Evolutionary conservation across 768 basidiomycete genomes (phyloP).

Genomic region (Hypsizygus marmoreus): DNA sequence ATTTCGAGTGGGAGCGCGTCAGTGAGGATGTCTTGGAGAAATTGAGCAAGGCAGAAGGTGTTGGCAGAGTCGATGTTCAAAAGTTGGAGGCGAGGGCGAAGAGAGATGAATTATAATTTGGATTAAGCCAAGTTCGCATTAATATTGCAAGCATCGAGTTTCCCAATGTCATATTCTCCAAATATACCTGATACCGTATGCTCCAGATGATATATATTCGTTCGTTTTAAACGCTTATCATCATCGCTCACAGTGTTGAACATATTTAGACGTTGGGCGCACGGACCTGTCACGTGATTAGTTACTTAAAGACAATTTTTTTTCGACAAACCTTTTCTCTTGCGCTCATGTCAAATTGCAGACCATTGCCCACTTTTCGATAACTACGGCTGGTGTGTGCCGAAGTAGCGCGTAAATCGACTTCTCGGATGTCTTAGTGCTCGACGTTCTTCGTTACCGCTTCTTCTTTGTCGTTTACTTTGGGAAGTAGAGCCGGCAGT

Average conservation of each 20-base stretch:
- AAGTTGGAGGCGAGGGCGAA: constrained; percentile 22
- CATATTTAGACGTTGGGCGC: too few species aligned
- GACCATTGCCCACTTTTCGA: constrained; percentile 19
- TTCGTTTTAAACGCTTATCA: too few species aligned
- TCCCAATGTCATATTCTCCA: too few species aligned
- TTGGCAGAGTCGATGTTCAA: constrained; percentile 31
- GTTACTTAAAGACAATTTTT: too few species aligned
- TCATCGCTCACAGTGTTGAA: too few species aligned
- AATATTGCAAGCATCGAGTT: too few species aligned
- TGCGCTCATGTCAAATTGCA: constrained; percentile 52
- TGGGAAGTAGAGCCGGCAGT: constrained; percentile 40
- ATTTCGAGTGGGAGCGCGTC: constrained; percentile 25
- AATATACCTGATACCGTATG: too few species aligned
- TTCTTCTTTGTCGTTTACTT: constrained; percentile 24
- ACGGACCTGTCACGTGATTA: too few species aligned
- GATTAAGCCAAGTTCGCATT: too few species aligned
- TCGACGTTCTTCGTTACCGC: constrained; percentile 24
- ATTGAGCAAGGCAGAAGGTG: constrained; percentile 20
- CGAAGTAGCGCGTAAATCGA: constrained; percentile 42
- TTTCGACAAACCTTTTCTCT: too few species aligned
- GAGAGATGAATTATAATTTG: constrained; percentile 28
- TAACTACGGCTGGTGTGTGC: constrained; percentile 39
- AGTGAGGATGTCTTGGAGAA: constrained; percentile 24
- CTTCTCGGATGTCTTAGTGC: constrained; percentile 37
- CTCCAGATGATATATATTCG: too few species aligned